A percentile compares a stretch with the other conserved stretches of the same genome.
Evolutionary conservation across 352 stramenopile genomes (phyloP).

Genomic region (Phytophthora europaea): DNA sequence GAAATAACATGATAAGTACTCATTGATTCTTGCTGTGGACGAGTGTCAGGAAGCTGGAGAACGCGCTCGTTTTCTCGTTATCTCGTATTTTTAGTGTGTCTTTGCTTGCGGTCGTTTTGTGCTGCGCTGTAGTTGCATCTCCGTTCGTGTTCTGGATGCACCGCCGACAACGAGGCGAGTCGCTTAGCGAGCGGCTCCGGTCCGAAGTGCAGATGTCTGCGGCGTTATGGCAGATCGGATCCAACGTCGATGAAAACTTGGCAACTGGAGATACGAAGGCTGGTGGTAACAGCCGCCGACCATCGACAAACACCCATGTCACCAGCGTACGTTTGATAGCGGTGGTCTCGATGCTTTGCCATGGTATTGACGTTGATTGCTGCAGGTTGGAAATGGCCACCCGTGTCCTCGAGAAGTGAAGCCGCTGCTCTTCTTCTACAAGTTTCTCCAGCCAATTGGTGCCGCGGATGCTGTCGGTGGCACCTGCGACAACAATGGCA

Average conservation of each 20-base stretch:
- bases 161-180: constrained; percentile 36
- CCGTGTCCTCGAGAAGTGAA: constrained; percentile 48
- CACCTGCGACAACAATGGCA: constrained; percentile 9
- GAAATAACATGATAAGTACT: constrained; percentile 6
- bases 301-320: not conserved
- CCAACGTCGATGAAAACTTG: constrained; percentile 5
- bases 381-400: constrained; percentile 10
- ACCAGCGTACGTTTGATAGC: constrained; percentile 13
- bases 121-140: not conserved
- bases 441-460: constrained; percentile 80
- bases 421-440: constrained; percentile 84
- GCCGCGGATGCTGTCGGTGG: not conserved
- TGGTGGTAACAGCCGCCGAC: not conserved
- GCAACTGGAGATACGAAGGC: constrained; percentile 4
- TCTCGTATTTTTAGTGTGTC: constrained; percentile 5
- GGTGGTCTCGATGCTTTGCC: not conserved
- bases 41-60: not conserved
- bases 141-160: constrained; percentile 20
- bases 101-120: not conserved
- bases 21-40: not conserved
- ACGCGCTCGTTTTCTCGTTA: not conserved
- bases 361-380: not conserved
- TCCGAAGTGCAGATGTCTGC: constrained; percentile 55
- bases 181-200: constrained; percentile 60
- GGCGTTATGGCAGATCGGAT: constrained; percentile 23